phyloP scores from a whole-genome alignment of 495 filamentous ascomycete species.

The Trichoderma virens region DNA sequence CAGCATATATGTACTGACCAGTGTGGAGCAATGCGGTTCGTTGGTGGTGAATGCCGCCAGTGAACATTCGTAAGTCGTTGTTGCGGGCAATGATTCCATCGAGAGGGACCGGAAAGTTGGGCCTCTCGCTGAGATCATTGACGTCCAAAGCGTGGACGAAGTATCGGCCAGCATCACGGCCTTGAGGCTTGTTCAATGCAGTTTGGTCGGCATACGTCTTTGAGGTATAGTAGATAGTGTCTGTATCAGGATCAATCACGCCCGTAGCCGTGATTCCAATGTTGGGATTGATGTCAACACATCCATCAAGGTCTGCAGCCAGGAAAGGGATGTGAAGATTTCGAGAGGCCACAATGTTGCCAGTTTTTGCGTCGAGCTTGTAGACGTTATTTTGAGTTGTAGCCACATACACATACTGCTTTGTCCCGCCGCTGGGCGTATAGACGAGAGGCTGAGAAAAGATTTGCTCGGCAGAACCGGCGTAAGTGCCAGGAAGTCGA shows the following conservation, averaged over 20 bases:
- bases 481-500: constrained; percentile 29
- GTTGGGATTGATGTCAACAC: constrained; percentile 36
- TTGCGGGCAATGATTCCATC: constrained; percentile 35
- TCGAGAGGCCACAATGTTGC: constrained; percentile 29
- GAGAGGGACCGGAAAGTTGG: constrained; percentile 31
- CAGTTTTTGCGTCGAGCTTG: constrained; percentile 39
- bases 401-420: constrained; percentile 38
- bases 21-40: constrained; percentile 34
- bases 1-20: constrained; percentile 34
- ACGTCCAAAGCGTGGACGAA: constrained; percentile 34
- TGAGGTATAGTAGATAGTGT: constrained; percentile 36
- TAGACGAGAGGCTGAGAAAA: constrained; percentile 41
- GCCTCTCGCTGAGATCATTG: constrained; percentile 27
- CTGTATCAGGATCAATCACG: constrained; percentile 42
- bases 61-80: constrained; percentile 34
- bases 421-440: constrained; percentile 26
- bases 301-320: constrained; percentile 34
- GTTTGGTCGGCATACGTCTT: constrained; percentile 35
- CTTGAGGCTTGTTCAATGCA: constrained; percentile 12
- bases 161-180: constrained; percentile 24
- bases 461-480: constrained; percentile 29
- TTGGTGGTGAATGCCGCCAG: constrained; percentile 36
- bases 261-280: constrained; percentile 41
- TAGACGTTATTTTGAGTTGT: constrained; percentile 40
- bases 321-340: constrained; percentile 40